phyloP scores from a whole-genome alignment of 2,329 filamentous ascomycete species.

The Aspergillus texensis region DNA sequence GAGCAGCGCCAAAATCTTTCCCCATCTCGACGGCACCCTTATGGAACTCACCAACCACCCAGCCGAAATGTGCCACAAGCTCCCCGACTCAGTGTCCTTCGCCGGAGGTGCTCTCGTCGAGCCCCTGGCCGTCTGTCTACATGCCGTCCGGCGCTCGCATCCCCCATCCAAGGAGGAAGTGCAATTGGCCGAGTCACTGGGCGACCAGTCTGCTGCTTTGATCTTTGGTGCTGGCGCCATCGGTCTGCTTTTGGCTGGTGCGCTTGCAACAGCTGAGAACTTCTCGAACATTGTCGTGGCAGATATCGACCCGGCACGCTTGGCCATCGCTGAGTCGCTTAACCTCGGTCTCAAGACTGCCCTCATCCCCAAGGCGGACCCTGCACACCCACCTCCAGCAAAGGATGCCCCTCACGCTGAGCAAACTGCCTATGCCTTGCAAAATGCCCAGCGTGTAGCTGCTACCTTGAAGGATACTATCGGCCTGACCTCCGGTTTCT shows the following conservation, averaged over 20 bases:
- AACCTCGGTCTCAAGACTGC: constrained; percentile 39
- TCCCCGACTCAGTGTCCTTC: constrained; percentile 56
- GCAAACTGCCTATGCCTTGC: constrained; percentile 35
- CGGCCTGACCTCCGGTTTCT: constrained; percentile 38
- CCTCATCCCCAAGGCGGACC: constrained; percentile 38
- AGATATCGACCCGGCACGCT: constrained; percentile 60
- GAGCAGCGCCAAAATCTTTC: constrained; percentile 62
- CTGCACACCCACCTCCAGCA: constrained; percentile 32
- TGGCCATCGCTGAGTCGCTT: constrained; percentile 56
- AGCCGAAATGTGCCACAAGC: constrained; percentile 60
- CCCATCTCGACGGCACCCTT: constrained; percentile 66
- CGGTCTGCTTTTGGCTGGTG: constrained; percentile 60
- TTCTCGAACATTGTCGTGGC: constrained; percentile 61
- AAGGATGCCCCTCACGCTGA: constrained; percentile 35
- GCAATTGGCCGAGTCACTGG: constrained; percentile 42
- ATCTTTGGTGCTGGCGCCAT: constrained; percentile 66
- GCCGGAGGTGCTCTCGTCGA: constrained; percentile 63
- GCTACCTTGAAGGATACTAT: constrained; percentile 31
- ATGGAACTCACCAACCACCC: constrained; percentile 66
- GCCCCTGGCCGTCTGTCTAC: constrained; percentile 62
- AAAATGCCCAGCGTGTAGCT: constrained; percentile 42
- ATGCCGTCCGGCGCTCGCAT: constrained; percentile 59
- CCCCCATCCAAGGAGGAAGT: constrained; percentile 44
- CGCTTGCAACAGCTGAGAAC: constrained; percentile 57
- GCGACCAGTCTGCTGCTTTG: constrained; percentile 52